These are phyloP conservation scores for Cyberlindnera samutprakarnensis DNA, from an alignment of 805 yeast species.

Conservation along the genomic window DNA sequence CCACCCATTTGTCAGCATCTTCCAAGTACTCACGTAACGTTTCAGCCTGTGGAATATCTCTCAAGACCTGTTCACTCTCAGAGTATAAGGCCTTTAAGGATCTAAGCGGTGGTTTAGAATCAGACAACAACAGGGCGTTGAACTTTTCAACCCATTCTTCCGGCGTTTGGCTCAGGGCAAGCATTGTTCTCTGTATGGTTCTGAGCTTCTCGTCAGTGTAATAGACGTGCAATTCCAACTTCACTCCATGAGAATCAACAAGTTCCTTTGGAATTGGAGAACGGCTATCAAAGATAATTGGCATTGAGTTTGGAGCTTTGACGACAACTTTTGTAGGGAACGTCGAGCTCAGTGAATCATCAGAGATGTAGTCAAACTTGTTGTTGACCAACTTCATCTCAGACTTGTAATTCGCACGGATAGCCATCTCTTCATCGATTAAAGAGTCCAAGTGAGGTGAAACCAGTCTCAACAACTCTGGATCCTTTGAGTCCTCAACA, in stretches of 20 bases:
- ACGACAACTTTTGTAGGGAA: constrained; percentile 50
- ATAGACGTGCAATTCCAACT: constrained; percentile 37
- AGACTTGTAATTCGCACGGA: constrained; percentile 31
- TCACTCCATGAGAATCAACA: constrained; percentile 12
- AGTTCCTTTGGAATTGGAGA: neutral
- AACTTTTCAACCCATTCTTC: constrained; percentile 45
- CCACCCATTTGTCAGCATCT: constrained; percentile 43
- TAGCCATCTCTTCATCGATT: constrained; percentile 34
- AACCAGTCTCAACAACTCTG: constrained; percentile 28
- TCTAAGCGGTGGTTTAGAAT: constrained; percentile 40
- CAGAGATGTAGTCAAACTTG: constrained; percentile 41
- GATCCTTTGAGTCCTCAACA: constrained; percentile 32
- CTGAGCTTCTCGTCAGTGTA: constrained; percentile 48
- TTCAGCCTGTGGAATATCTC: constrained; percentile 29
- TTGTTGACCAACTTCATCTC: constrained; percentile 27
- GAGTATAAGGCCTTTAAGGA: constrained; percentile 33
- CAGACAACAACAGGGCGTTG: constrained; percentile 30
- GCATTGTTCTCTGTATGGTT: constrained; percentile 28
- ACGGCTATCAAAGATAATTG: constrained; percentile 16
- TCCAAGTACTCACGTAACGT: constrained; percentile 35
- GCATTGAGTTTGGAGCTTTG: constrained; percentile 24
- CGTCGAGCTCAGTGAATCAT: constrained; percentile 40
- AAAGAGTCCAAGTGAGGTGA: constrained; percentile 27
- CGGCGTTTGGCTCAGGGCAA: constrained; percentile 37
- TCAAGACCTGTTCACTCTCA: constrained; percentile 50